Percentiles rank a stretch among this genome's conserved stretches.
These are phyloP conservation scores for Backusella liffmaniae DNA, from an alignment of 192 early-diverging fungal genomes.

Conservation along the genomic window DNA sequence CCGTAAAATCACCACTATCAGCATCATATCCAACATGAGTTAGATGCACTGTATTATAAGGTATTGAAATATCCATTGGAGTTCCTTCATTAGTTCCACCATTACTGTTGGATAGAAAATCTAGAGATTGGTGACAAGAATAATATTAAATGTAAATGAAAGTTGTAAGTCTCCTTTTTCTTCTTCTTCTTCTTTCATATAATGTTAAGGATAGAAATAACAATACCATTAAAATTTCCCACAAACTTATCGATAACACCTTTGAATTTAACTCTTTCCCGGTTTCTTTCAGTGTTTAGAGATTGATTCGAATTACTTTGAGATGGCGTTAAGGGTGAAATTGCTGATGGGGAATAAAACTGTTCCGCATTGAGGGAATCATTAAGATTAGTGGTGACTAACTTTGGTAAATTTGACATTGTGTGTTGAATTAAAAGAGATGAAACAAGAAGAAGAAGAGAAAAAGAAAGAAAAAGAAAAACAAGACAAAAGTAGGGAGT, in stretches of 20 bases:
- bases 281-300: neutral
- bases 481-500: neutral
- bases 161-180: neutral
- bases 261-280: constrained; percentile 34
- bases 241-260: constrained; percentile 49
- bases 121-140: neutral
- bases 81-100: neutral
- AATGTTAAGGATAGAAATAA: neutral
- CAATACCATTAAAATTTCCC: constrained; percentile 39
- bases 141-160: neutral
- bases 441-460: neutral
- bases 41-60: constrained; percentile 93
- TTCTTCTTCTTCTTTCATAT: neutral
- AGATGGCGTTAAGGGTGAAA: neutral
- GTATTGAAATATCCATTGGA: constrained; percentile 79
- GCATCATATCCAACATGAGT: constrained; percentile 96
- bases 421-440: neutral
- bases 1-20: constrained; percentile 92
- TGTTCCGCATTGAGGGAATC: neutral
- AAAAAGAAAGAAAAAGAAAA: neutral
- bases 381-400: constrained; percentile 10
- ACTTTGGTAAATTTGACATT: constrained; percentile 10
- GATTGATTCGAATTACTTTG: neutral
- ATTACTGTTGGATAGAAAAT: constrained; percentile 17
- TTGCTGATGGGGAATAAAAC: neutral